Evolutionary conservation across 305 asterid genomes (phyloP).

Genomic region (Nicotiana rustica): DNA sequence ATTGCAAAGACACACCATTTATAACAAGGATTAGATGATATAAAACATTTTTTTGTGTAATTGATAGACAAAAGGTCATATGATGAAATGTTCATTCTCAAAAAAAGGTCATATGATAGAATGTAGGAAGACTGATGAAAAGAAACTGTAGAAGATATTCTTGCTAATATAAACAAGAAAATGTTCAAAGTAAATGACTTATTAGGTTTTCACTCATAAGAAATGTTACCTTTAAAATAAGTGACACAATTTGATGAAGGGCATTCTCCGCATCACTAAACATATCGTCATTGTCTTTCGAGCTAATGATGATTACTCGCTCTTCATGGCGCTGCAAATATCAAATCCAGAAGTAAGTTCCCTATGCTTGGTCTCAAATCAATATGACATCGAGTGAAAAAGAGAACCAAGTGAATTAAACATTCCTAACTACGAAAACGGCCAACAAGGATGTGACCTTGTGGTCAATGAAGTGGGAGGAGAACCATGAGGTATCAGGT

Average conservation of each 20-base stretch:
- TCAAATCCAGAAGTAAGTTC: slow-evolving; percentile 28
- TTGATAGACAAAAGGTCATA: slow-evolving; percentile 23
- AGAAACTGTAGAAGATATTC: not conserved
- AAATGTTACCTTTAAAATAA: slow-evolving; percentile 75
- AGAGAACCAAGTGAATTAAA: not conserved
- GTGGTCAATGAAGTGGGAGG: too few relatives aligned
- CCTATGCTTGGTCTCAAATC: not conserved
- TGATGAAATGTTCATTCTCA: not conserved
- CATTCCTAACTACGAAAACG: too few relatives aligned
- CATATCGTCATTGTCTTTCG: slow-evolving; percentile 66
- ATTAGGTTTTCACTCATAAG: not conserved
- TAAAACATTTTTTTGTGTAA: not conserved
- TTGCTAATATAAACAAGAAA: slow-evolving; percentile 24
- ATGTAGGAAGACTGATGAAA: not conserved
- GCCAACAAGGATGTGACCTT: too few relatives aligned
- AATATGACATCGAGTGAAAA: not conserved
- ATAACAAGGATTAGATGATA: not conserved
- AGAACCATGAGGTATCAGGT: too few relatives aligned
- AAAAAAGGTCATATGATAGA: slow-evolving; percentile 14
- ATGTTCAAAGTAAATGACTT: not conserved
- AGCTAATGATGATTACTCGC: slow-evolving; percentile 89
- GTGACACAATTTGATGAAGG: slow-evolving; percentile 83
- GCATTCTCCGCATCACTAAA: slow-evolving; percentile 93
- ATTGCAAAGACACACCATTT: slow-evolving; percentile 1
- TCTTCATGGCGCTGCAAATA: slow-evolving; percentile 88